Conservation (phyloP, 495 filamentous ascomycete genomes). For the Astrothelium macrocarpum region DNA sequence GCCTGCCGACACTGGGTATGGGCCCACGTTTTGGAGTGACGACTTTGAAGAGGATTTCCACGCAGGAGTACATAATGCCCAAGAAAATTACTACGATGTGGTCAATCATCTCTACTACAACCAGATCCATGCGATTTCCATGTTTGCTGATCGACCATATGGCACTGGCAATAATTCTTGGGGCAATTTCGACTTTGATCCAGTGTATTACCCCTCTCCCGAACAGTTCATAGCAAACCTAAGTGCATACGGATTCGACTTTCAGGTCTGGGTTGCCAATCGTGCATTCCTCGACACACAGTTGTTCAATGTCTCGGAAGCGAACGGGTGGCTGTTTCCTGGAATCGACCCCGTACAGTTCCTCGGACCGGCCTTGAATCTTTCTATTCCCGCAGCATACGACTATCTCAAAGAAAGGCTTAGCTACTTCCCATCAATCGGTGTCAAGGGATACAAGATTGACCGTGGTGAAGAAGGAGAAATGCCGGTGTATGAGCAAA, state of each 20-base stretch:
- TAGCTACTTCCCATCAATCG: conserved; percentile 22
- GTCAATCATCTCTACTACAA: conserved; percentile 24
- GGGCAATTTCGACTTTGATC: conserved; percentile 31
- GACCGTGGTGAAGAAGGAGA: conserved; percentile 30
- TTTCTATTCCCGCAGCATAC: conserved; percentile 29
- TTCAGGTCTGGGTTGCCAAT: conserved; percentile 30
- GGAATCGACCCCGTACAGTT: conserved; percentile 17
- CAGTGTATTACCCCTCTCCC: conserved; percentile 23
- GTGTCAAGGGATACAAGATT: conserved; percentile 32
- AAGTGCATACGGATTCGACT: conserved; percentile 22
- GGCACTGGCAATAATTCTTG: conserved; percentile 26
- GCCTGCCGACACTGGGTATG: conserved; percentile 25
- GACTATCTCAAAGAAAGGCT: conserved; percentile 26
- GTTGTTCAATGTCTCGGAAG: conserved; percentile 19
- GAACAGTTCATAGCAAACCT: conserved; percentile 24
- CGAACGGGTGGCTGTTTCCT: conserved; percentile 24
- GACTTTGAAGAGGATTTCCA: conserved; percentile 29
- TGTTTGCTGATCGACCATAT: conserved; percentile 30
- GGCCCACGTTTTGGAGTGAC: conserved; percentile 31
- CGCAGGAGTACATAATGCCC: conserved; percentile 24
- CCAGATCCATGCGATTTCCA: conserved; percentile 24
- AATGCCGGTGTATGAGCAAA: conserved; percentile 30
- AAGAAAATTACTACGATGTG: conserved; percentile 29
- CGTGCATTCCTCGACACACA: conserved; percentile 23
- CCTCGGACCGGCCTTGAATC: conserved; percentile 27